Conservation (phyloP, 139 green algal species). For the Picochlorum sp. region DNA sequence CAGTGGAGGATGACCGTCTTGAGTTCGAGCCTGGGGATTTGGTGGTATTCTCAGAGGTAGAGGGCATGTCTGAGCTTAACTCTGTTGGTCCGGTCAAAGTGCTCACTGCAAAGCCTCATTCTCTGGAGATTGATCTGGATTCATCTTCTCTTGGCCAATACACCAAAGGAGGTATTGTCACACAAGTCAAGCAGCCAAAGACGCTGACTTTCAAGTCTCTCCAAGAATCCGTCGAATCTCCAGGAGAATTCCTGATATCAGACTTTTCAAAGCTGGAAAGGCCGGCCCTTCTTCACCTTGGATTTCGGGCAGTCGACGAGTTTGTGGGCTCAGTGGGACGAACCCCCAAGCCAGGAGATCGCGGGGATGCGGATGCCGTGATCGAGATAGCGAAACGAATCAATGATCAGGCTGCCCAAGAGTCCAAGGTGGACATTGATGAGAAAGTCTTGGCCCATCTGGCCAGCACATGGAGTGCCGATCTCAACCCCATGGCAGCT, state of each 20-base stretch:
- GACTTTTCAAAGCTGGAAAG: constrained; percentile 97
- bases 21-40: constrained; percentile 82
- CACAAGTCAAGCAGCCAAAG: constrained; percentile 86
- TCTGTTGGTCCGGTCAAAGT: constrained; percentile 55
- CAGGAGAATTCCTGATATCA: constrained; percentile 91
- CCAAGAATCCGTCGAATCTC: constrained; percentile 49
- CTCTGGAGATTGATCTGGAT: constrained; percentile 90
- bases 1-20: constrained; percentile 95
- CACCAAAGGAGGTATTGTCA: constrained; percentile 76
- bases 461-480: constrained; percentile 39
- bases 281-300: constrained; percentile 79
- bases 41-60: constrained; percentile 84
- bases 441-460: constrained; percentile 49
- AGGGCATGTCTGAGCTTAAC: constrained; percentile 85
- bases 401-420: constrained; percentile 33
- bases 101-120: constrained; percentile 82
- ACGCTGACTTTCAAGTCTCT: constrained; percentile 73
- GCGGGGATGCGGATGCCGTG: constrained; percentile 62
- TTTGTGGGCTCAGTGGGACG: constrained; percentile 51
- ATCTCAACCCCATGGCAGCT: constrained; percentile 88
- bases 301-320: constrained; percentile 84
- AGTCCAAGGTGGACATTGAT: constrained; percentile 44
- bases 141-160: constrained; percentile 55
- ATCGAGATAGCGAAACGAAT: constrained; percentile 46
- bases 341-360: constrained; percentile 49